Evolutionary conservation across 495 filamentous ascomycete species (phyloP).

Genomic region (Amphirosellinia nigrospora): DNA sequence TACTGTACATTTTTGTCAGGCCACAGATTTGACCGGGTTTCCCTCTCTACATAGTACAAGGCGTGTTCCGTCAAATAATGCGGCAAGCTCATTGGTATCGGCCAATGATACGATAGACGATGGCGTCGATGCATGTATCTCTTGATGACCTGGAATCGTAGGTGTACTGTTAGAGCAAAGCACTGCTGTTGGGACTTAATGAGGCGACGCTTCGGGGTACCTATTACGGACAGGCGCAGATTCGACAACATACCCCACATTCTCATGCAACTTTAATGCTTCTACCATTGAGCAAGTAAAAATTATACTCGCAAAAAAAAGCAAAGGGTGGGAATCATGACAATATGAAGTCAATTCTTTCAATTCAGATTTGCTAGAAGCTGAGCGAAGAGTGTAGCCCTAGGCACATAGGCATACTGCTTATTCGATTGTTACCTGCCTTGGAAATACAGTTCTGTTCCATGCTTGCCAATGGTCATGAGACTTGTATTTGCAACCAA

Average conservation of each 20-base stretch:
- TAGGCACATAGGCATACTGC: background rate
- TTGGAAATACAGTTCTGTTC: background rate
- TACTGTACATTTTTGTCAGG: constrained; percentile 16
- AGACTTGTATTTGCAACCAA: background rate
- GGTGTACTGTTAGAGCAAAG: background rate
- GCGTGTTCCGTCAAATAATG: background rate
- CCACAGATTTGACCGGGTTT: constrained; percentile 5
- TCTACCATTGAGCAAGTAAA: background rate
- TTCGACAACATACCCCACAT: background rate
- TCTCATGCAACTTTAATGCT: background rate
- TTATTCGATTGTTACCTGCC: background rate
- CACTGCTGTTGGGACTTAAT: background rate
- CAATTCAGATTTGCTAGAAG: background rate
- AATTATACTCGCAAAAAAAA: background rate
- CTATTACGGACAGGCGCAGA: background rate
- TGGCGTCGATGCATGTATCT: background rate
- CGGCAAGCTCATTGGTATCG: background rate
- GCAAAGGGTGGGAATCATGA: background rate
- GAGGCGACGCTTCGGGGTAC: background rate
- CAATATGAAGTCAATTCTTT: background rate
- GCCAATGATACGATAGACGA: background rate
- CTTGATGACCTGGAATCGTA: background rate
- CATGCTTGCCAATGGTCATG: no score
- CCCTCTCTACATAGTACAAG: background rate
- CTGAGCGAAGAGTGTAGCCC: background rate